Percentiles rank a stretch among this genome's conserved stretches.
These are phyloP conservation scores for Malus hybrid DNA, from an alignment of 331 rosid species.

Conservation along the genomic window DNA sequence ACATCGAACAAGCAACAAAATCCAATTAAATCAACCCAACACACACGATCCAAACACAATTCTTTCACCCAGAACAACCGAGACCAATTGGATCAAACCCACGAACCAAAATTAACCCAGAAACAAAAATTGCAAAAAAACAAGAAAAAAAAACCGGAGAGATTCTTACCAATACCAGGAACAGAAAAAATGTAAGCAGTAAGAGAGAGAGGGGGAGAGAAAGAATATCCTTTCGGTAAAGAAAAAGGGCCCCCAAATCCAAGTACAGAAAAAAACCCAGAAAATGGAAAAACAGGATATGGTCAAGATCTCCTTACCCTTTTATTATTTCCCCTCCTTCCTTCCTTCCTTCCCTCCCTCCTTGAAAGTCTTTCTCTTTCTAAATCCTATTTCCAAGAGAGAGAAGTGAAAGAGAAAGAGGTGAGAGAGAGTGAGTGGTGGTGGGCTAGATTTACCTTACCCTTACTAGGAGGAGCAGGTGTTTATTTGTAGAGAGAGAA, in stretches of 20 bases:
- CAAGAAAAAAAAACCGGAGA: not conserved
- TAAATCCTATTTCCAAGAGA: not conserved
- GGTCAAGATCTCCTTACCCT: slow-evolving; percentile 40
- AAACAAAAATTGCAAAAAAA: not conserved
- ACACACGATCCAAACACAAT: slow-evolving; percentile 17
- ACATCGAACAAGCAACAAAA: slow-evolving; percentile 7
- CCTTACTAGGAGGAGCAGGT: not conserved
- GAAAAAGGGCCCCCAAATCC: slow-evolving; percentile 38
- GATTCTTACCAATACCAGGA: slow-evolving; percentile 38
- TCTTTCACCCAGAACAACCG: not conserved
- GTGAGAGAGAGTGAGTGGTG: not conserved
- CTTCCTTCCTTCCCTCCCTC: not conserved
- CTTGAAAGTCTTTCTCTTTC: slow-evolving; percentile 23
- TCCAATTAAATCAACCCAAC: not conserved
- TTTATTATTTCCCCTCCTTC: not conserved
- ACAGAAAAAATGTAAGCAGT: slow-evolving; percentile 5
- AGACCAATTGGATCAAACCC: slow-evolving; percentile 4
- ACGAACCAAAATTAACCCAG: not conserved
- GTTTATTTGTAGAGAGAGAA: not conserved
- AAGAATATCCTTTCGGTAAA: slow-evolving; percentile 27
- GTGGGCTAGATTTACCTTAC: not conserved
- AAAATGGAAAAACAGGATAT: not conserved
- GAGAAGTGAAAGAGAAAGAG: not conserved
- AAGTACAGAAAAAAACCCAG: slow-evolving; percentile 19
- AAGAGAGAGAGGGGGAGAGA: slow-evolving; percentile 12